These are phyloP conservation scores for Helicocarpus griseus DNA, from an alignment of 2,329 filamentous ascomycete species.

Conservation along the genomic window DNA sequence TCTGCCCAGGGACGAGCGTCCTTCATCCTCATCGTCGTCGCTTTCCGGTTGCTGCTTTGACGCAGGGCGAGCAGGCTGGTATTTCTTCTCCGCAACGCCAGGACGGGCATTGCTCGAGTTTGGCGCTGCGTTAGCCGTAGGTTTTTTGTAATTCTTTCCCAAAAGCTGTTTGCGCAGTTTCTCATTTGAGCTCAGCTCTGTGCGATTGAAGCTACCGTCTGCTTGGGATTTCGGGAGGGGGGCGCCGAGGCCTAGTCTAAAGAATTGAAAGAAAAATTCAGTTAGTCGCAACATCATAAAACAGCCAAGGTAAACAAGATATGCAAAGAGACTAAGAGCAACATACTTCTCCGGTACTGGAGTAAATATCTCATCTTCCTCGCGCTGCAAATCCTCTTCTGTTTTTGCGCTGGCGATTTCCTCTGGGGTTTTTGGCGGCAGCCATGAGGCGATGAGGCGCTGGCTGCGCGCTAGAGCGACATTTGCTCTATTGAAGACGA, in stretches of 20 bases:
- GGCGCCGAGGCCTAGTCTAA: conserved; percentile 40
- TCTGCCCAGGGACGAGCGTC: conserved; percentile 31
- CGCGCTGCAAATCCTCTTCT: conserved; percentile 37
- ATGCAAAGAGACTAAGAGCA: neutral
- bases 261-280: conserved; percentile 1
- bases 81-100: conserved; percentile 1
- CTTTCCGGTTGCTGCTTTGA: conserved; percentile 10
- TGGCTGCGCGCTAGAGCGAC: conserved; percentile 46
- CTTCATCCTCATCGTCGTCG: conserved; percentile 33
- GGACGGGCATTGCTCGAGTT: neutral
- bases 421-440: conserved; percentile 38
- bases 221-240: conserved; percentile 33
- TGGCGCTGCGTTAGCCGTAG: conserved; percentile 10
- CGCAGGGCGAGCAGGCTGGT: neutral
- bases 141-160: conserved; percentile 31
- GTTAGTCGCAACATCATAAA: conserved; percentile 1
- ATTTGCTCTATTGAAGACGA: conserved; percentile 46
- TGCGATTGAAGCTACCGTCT: conserved; percentile 31
- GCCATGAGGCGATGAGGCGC: conserved; percentile 47
- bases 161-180: conserved; percentile 37
- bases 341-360: conserved; percentile 45
- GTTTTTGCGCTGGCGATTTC: conserved; percentile 30
- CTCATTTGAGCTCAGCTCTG: conserved; percentile 34
- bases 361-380: conserved; percentile 47
- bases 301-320: neutral